A percentile compares a stretch with the other conserved stretches of the same genome.
phyloP scores from a whole-genome alignment of 495 filamentous ascomycete species.

The Friedmanniomyces endolithicus region DNA sequence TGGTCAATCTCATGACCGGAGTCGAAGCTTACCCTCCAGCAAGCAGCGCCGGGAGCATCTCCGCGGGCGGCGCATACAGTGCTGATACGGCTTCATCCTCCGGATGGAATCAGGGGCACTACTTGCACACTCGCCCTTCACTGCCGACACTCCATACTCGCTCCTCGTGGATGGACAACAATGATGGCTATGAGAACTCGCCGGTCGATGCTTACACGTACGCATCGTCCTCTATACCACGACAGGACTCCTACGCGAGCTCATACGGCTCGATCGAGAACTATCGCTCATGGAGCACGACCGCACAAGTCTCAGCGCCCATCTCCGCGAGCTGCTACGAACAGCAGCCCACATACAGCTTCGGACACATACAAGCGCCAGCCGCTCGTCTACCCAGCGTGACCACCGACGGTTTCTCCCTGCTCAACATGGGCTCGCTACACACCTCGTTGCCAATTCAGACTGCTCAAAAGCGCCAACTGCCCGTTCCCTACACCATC shows the following conservation, averaged over 20 bases:
- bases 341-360: conserved; percentile 12
- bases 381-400: conserved; percentile 14
- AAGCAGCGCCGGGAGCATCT: neutral
- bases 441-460: conserved; percentile 22
- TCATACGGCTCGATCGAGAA: conserved; percentile 11
- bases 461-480: conserved; percentile 14
- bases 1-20: neutral
- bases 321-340: conserved; percentile 4
- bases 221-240: neutral
- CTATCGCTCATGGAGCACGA: conserved; percentile 14
- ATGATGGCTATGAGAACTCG: conserved; percentile 15
- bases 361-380: conserved; percentile 7
- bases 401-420: conserved; percentile 17
- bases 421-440: conserved; percentile 27
- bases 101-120: neutral
- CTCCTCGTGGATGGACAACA: conserved; percentile 1
- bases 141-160: conserved; percentile 15
- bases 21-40: neutral
- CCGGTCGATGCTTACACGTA: conserved; percentile 15
- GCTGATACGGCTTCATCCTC: neutral
- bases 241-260: conserved; percentile 15
- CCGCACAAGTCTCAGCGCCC: conserved; percentile 1
- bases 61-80: neutral
- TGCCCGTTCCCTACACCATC: conserved; percentile 13
- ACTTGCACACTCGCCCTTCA: conserved; percentile 5